phyloP scores from a whole-genome alignment of 169 alveolate genomes.

The Sarcocystis neurona region DNA sequence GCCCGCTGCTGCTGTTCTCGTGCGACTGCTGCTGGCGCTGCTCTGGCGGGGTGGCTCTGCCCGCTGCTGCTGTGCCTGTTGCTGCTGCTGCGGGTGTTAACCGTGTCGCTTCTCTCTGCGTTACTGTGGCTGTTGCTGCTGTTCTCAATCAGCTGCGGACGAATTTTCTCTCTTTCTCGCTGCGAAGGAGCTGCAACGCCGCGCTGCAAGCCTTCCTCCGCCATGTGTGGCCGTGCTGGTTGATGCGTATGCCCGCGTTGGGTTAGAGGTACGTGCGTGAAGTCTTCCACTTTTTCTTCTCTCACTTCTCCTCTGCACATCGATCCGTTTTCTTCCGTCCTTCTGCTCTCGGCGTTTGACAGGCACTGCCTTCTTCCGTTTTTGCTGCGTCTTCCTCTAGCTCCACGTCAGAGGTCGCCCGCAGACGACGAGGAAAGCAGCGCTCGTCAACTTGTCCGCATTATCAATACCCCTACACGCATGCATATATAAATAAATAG shows the following conservation, averaged over 20 bases:
- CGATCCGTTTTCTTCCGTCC: too few species aligned
- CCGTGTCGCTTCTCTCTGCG: background rate
- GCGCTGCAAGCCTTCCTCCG: background rate
- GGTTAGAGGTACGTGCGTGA: slow-evolving; percentile 17
- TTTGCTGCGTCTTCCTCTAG: too few species aligned
- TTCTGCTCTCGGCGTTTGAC: too few species aligned
- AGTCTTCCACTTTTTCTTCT: too few species aligned
- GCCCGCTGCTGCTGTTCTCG: background rate
- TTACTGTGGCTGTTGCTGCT: background rate
- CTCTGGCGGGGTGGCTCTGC: background rate
- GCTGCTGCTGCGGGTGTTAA: background rate
- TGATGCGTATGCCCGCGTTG: slow-evolving; percentile 22
- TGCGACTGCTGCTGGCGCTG: background rate
- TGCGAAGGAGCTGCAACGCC: slow-evolving; percentile 2
- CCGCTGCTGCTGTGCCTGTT: background rate
- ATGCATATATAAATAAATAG: too few species aligned
- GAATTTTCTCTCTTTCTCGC: slow-evolving; percentile 16
- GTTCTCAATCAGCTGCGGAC: slow-evolving; percentile 33
- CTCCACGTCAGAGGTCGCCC: too few species aligned
- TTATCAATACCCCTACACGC: too few species aligned
- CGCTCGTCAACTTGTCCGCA: too few species aligned
- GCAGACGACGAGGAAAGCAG: too few species aligned
- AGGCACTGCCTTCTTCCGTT: too few species aligned
- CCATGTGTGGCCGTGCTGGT: background rate
- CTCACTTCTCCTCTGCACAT: too few species aligned